phyloP scores from a whole-genome alignment of 768 basidiomycete species.

The Kwoniella pini region DNA sequence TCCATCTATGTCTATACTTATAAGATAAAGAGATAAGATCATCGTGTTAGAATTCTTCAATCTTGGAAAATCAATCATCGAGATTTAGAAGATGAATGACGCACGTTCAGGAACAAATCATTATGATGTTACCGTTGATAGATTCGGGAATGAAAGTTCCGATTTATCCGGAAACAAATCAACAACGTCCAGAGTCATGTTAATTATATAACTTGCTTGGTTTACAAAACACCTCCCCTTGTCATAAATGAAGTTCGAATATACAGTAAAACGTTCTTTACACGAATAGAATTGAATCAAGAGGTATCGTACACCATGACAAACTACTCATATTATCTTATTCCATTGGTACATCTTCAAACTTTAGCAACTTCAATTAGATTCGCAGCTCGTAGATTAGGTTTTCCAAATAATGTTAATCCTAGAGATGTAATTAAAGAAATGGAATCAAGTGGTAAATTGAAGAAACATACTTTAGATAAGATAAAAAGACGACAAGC shows the following conservation, averaged over 20 bases:
- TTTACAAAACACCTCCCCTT: too few species aligned
- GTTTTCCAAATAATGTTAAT: slow-evolving; percentile 34
- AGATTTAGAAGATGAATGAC: not conserved
- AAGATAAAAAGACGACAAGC: slow-evolving; percentile 43
- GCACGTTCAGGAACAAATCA: not conserved
- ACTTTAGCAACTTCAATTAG: slow-evolving; percentile 28
- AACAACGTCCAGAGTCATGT: too few species aligned
- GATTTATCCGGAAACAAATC: slow-evolving; percentile 5
- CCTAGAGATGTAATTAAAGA: slow-evolving; percentile 26
- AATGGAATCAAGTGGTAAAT: slow-evolving; percentile 40
- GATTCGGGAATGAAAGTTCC: not conserved
- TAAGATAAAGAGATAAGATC: too few species aligned
- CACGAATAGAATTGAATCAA: too few species aligned
- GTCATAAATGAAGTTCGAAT: too few species aligned
- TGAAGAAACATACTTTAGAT: slow-evolving; percentile 23
- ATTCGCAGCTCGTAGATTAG: slow-evolving; percentile 27
- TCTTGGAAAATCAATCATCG: too few species aligned
- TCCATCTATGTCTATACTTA: too few species aligned
- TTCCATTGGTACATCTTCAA: slow-evolving; percentile 36
- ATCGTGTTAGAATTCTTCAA: too few species aligned
- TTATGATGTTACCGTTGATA: too few species aligned
- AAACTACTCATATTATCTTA: slow-evolving; percentile 42
- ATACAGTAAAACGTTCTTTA: too few species aligned
- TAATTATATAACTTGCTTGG: too few species aligned
- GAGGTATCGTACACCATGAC: slow-evolving; percentile 2